Conservation (phyloP, 2,329 filamentous ascomycete species). For the Pseudogymnoascus sp. region DNA sequence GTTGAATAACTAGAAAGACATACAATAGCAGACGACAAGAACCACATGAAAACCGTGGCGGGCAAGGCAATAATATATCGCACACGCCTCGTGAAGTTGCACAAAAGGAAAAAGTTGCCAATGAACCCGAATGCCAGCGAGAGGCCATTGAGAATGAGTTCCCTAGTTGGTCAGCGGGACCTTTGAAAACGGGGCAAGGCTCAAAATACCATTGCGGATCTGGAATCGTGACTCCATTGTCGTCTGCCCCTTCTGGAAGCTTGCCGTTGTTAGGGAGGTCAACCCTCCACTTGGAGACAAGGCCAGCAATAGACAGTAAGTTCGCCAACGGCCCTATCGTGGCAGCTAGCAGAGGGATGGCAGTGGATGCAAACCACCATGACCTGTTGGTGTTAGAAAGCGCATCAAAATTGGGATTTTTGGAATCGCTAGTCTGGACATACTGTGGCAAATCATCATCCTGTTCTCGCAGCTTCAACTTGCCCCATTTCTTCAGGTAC, state of each 20-base stretch:
- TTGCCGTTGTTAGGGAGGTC: slow-evolving; percentile 40
- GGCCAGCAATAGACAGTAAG: slow-evolving; percentile 58
- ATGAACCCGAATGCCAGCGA: slow-evolving; percentile 58
- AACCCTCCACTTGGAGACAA: slow-evolving; percentile 58
- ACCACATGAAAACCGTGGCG: slow-evolving; percentile 60
- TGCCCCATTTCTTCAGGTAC: slow-evolving; percentile 16
- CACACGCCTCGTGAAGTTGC: slow-evolving; percentile 61
- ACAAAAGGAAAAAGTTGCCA: slow-evolving; percentile 60
- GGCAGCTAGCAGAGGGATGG: slow-evolving; percentile 55
- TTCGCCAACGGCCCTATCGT: slow-evolving; percentile 66
- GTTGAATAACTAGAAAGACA: slow-evolving; percentile 58
- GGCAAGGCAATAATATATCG: slow-evolving; percentile 63
- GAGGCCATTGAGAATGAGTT: slow-evolving; percentile 54
- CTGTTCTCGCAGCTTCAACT: slow-evolving; percentile 27
- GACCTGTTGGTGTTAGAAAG: slow-evolving; percentile 20
- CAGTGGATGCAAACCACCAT: slow-evolving; percentile 37
- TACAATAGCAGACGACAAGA: slow-evolving; percentile 51
- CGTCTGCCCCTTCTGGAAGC: slow-evolving; percentile 38
- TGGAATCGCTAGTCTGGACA: slow-evolving; percentile 10
- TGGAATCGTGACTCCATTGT: slow-evolving; percentile 42
- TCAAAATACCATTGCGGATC: slow-evolving; percentile 54
- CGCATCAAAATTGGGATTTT: not conserved
- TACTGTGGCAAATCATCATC: slow-evolving; percentile 30
- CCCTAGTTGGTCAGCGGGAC: slow-evolving; percentile 33
- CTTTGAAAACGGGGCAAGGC: not conserved